phyloP scores from a whole-genome alignment of 352 stramenopile genomes.

The Phytophthora pluvialis region DNA sequence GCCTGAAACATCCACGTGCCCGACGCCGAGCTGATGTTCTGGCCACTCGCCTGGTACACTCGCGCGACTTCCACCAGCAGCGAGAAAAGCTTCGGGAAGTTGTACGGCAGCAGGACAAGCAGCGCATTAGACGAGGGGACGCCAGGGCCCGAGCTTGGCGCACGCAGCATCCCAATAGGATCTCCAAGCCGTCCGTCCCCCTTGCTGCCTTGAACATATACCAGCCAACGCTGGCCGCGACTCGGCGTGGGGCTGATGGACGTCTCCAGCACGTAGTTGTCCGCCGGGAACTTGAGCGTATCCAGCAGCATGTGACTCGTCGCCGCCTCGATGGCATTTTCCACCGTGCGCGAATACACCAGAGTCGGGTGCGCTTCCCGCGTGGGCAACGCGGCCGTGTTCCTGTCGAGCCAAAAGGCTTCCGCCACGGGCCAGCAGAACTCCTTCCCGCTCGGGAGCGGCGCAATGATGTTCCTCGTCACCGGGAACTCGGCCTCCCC shows the following conservation, averaged over 20 bases:
- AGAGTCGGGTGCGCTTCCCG: conserved; percentile 82
- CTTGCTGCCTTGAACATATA: conserved; percentile 85
- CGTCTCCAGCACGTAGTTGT: conserved; percentile 77
- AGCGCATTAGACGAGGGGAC: conserved; percentile 50
- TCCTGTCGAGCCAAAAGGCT: conserved; percentile 86
- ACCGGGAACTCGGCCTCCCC: conserved; percentile 53
- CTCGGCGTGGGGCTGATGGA: conserved; percentile 62
- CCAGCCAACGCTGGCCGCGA: conserved; percentile 80
- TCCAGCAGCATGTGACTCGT: conserved; percentile 90
- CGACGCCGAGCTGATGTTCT: conserved; percentile 71
- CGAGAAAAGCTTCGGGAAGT: conserved; percentile 84
- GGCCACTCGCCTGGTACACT: conserved; percentile 81
- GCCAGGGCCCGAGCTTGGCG: conserved; percentile 29
- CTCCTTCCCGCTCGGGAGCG: conserved; percentile 78
- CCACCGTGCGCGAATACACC: conserved; percentile 70
- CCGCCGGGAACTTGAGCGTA: conserved; percentile 87
- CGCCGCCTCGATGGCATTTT: conserved; percentile 80
- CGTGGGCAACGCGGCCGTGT: conserved; percentile 72
- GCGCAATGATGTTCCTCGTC: conserved; percentile 74
- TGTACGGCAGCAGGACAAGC: conserved; percentile 90
- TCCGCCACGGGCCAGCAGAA: conserved; percentile 87
- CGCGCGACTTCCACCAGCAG: conserved; percentile 83
- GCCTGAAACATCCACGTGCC: conserved; percentile 87
- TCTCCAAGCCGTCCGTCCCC: conserved; percentile 83
- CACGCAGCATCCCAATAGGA: conserved; percentile 80